A percentile compares a stretch with the other conserved stretches of the same genome.
Evolutionary conservation across 1,284 basidiomycete species (phyloP).

Genomic region (Fomes fomentarius): DNA sequence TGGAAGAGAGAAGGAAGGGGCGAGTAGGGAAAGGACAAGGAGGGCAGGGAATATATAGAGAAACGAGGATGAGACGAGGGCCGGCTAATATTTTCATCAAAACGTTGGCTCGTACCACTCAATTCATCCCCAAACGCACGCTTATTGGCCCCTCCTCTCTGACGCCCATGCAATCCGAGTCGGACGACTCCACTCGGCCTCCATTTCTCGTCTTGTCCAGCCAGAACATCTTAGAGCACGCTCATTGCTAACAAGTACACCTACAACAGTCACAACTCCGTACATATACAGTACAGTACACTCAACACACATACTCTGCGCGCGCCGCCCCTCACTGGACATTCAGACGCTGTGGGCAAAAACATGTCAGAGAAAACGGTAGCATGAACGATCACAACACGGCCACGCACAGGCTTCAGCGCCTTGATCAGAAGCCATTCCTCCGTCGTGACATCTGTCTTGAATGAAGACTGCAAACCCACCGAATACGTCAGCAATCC

Average conservation of each 20-base stretch:
- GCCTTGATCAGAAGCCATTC: conserved; percentile 96
- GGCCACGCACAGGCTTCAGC: conserved; percentile 77
- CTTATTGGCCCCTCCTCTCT: neutral
- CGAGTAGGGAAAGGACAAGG: neutral
- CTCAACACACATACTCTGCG: neutral
- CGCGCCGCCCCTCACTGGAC: conserved; percentile 41
- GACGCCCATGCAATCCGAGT: neutral
- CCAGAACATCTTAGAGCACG: neutral
- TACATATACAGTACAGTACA: no score
- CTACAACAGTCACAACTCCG: neutral
- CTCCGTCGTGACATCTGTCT: conserved; percentile 87
- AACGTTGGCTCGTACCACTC: conserved; percentile 14
- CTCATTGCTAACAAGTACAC: neutral
- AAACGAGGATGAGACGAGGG: conserved; percentile 27
- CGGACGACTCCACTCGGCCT: neutral
- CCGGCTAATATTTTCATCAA: conserved; percentile 25
- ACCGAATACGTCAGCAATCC: conserved; percentile 18
- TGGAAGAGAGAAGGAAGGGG: conserved; percentile 9
- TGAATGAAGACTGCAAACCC: conserved; percentile 73
- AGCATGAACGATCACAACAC: neutral
- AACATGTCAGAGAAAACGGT: neutral
- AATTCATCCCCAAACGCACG: neutral
- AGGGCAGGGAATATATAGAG: conserved; percentile 23
- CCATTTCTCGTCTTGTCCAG: neutral
- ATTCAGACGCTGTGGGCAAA: conserved; percentile 46